A percentile compares a stretch with the other conserved stretches of the same genome.
Evolutionary conservation across 2,329 filamentous ascomycete genomes (phyloP).

Genomic region (Fusarium incarnatum): DNA sequence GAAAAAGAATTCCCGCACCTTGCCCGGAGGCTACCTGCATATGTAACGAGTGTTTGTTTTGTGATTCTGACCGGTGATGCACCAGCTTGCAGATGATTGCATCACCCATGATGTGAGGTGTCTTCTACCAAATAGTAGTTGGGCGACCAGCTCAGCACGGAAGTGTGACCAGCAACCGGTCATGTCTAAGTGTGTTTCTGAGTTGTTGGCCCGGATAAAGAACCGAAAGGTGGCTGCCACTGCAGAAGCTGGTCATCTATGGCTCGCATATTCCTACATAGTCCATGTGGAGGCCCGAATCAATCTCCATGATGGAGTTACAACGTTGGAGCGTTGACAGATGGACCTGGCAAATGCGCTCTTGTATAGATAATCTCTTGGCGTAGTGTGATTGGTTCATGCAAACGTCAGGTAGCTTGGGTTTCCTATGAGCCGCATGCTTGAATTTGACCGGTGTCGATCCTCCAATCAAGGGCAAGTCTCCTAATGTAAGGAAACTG

Average conservation of each 20-base stretch:
- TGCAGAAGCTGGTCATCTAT: constrained; percentile 5
- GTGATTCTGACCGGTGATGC: constrained; percentile 31
- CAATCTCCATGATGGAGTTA: constrained; percentile 17
- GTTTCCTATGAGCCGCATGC: constrained; percentile 32
- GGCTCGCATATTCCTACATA: constrained; percentile 2
- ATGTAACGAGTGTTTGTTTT: constrained; percentile 32
- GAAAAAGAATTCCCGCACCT: constrained; percentile 26
- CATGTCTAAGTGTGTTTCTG: constrained; percentile 2
- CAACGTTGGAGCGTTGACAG: constrained; percentile 28
- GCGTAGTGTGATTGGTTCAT: constrained; percentile 34
- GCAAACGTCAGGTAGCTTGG: constrained; percentile 34
- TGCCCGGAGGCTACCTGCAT: constrained; percentile 35
- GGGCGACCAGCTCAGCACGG: constrained; percentile 6
- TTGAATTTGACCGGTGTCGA: constrained; percentile 37
- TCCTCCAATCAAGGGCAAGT: constrained; percentile 40
- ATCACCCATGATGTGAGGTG: constrained; percentile 25
- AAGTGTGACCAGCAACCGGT: constrained; percentile 12
- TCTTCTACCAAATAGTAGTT: constrained; percentile 3
- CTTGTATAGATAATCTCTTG: constrained; percentile 25
- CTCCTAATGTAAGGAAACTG: constrained; percentile 39
- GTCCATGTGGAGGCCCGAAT: constrained; percentile 14
- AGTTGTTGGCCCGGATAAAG: constrained; percentile 10
- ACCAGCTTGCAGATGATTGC: constrained; percentile 28
- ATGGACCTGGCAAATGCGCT: constrained; percentile 9
- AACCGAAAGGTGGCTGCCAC: not conserved